A percentile compares a stretch with the other conserved stretches of the same genome.
Evolutionary conservation across 2,329 filamentous ascomycete genomes (phyloP).

Genomic region (Endoconidiophora polonica): DNA sequence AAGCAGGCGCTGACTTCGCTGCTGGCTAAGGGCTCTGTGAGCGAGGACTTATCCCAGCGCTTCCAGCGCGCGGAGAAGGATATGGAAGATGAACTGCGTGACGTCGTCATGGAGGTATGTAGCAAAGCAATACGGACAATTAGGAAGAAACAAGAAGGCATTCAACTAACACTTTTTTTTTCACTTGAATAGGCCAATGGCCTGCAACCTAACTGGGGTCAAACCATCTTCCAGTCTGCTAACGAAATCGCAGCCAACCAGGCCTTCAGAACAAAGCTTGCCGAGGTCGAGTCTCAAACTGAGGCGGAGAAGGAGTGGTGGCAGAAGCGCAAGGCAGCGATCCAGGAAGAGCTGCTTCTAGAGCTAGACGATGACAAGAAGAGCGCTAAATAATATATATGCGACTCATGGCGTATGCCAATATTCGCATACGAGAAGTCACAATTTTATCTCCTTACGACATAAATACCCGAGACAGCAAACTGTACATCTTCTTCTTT

Average conservation of each 20-base stretch:
- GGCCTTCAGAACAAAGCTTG: constrained; percentile 54
- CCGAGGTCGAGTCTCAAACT: constrained; percentile 55
- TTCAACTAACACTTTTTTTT: neutral
- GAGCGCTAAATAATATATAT: too few species aligned
- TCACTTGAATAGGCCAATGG: constrained; percentile 60
- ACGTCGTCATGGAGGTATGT: constrained; percentile 78
- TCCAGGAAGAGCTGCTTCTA: constrained; percentile 65
- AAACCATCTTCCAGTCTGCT: constrained; percentile 90
- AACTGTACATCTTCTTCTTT: too few species aligned
- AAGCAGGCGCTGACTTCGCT: constrained; percentile 76
- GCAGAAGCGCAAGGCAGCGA: constrained; percentile 62
- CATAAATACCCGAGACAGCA: too few species aligned
- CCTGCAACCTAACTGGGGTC: constrained; percentile 75
- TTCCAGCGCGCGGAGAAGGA: constrained; percentile 89
- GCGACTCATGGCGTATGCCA: too few species aligned
- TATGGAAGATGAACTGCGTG: constrained; percentile 87
- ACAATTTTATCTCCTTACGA: too few species aligned
- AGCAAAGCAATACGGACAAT: neutral
- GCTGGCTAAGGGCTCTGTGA: constrained; percentile 78
- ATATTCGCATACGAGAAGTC: too few species aligned
- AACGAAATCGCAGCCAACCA: constrained; percentile 89
- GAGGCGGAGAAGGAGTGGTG: constrained; percentile 76
- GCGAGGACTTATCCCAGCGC: constrained; percentile 88
- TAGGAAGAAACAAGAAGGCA: neutral
- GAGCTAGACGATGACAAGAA: constrained; percentile 51